A percentile compares a stretch with the other conserved stretches of the same genome.
Evolutionary conservation across 192 early-diverging fungal species (phyloP).

Genomic region (Chytriomyces sp.): DNA sequence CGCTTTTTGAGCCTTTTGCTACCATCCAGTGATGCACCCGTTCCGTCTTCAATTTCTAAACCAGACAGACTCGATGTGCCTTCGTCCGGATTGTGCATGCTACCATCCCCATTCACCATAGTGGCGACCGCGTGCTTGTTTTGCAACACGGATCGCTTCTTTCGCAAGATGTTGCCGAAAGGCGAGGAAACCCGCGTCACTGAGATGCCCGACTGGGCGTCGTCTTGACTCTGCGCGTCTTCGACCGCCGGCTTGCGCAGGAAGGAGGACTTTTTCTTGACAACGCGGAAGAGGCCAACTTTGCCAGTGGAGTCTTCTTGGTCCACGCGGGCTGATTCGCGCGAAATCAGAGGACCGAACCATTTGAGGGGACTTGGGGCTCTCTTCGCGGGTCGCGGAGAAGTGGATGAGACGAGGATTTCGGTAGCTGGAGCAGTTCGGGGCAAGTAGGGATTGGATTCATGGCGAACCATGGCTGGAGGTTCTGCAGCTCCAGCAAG

Average conservation of each 20-base stretch:
- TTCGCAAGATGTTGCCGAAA: neutral
- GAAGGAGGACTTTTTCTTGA: neutral
- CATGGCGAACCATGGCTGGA: constrained; percentile 23
- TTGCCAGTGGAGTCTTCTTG: neutral
- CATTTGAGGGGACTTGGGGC: constrained; percentile 19
- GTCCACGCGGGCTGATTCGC: constrained; percentile 22
- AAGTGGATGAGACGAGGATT: neutral
- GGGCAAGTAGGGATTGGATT: constrained; percentile 8
- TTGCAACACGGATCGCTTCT: neutral
- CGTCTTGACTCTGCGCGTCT: neutral
- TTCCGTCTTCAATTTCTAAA: neutral
- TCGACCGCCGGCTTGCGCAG: neutral
- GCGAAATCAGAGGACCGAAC: constrained; percentile 27
- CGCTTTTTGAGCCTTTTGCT: neutral
- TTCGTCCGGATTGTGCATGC: neutral
- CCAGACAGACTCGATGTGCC: neutral
- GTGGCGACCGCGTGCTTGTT: neutral
- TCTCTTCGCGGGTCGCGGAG: neutral
- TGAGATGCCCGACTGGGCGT: neutral
- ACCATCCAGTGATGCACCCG: neutral
- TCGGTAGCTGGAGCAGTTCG: neutral
- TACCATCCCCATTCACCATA: neutral
- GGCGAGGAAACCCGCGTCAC: neutral
- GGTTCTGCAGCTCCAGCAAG: neutral
- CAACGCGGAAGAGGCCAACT: constrained; percentile 18